Conservation (phyloP, 768 basidiomycete species). For the Terana coerulea region DNA sequence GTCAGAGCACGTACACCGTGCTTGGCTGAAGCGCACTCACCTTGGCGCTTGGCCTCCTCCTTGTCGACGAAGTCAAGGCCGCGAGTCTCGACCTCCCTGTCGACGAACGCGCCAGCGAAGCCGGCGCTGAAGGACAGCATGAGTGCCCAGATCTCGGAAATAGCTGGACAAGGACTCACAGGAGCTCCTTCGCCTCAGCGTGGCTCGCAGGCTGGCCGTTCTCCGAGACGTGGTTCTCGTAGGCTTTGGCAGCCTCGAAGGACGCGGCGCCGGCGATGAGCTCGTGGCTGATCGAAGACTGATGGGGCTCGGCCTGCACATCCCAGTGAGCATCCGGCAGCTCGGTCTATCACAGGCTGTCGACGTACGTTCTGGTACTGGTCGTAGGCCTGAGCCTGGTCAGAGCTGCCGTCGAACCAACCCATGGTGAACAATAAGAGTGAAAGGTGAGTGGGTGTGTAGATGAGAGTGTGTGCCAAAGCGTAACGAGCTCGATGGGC, state of each 20-base stretch:
- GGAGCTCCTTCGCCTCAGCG: slow-evolving; percentile 51
- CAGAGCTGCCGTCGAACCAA: slow-evolving; percentile 38
- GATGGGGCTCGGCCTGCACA: slow-evolving; percentile 43
- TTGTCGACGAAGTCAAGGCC: slow-evolving; percentile 43
- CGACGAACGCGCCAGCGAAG: slow-evolving; percentile 48
- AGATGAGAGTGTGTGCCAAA: slow-evolving; percentile 11
- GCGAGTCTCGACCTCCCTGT: slow-evolving; percentile 48
- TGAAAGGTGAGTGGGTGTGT: slow-evolving; percentile 13
- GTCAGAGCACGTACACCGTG: neutral
- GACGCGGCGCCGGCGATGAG: slow-evolving; percentile 64
- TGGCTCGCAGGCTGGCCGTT: slow-evolving; percentile 51
- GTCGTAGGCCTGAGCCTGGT: slow-evolving; percentile 41
- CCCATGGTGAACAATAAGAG: slow-evolving; percentile 30
- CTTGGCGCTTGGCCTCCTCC: slow-evolving; percentile 37
- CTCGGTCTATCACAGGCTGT: neutral
- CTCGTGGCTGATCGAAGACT: slow-evolving; percentile 60
- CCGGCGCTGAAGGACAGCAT: slow-evolving; percentile 34
- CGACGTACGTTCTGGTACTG: slow-evolving; percentile 26
- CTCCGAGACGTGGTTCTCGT: slow-evolving; percentile 45
- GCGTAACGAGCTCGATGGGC: slow-evolving; percentile 1
- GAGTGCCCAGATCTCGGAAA: neutral
- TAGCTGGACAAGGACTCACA: slow-evolving; percentile 28
- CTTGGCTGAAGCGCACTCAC: slow-evolving; percentile 16
- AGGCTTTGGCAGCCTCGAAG: slow-evolving; percentile 65
- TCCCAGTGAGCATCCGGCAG: neutral